Conservation (phyloP, 1,139 yeast genomes). For the Arxiozyma slooffiae region DNA sequence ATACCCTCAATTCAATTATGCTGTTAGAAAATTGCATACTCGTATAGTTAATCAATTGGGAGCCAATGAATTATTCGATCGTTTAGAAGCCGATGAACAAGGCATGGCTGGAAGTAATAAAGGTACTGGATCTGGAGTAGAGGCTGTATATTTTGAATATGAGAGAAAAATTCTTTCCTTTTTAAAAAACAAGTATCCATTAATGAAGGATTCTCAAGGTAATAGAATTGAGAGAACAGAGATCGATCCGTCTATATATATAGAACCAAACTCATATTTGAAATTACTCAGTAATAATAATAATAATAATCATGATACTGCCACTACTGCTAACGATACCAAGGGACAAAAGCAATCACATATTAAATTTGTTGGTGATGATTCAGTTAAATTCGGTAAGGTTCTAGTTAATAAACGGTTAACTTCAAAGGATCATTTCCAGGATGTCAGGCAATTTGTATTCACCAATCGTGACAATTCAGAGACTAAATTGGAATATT, state of each 20-base stretch:
- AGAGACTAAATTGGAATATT: conserved; percentile 33
- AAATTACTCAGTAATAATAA: conserved; percentile 5
- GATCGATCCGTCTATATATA: conserved; percentile 19
- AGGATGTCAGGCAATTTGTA: conserved; percentile 68
- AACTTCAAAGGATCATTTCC: conserved; percentile 68
- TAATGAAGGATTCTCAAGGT: conserved; percentile 16
- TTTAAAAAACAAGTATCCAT: conserved; percentile 36
- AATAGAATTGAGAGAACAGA: conserved; percentile 15
- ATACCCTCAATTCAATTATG: conserved; percentile 79
- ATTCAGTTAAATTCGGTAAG: conserved; percentile 33
- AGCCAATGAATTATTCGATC: conserved; percentile 54
- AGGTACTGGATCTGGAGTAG: conserved; percentile 63
- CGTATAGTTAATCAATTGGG: conserved; percentile 69
- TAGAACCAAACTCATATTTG: conserved; percentile 24
- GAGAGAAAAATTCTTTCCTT: conserved; percentile 42
- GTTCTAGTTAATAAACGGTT: conserved; percentile 46
- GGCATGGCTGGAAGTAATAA: conserved; percentile 31
- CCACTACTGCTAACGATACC: background rate
- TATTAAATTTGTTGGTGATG: conserved; percentile 16
- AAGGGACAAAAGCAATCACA: background rate
- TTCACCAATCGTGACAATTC: conserved; percentile 28
- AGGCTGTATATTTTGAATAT: conserved; percentile 71
- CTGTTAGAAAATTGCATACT: conserved; percentile 69
- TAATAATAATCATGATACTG: too few relatives aligned
- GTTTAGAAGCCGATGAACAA: conserved; percentile 88